These are phyloP conservation scores for Persicaria tinctoria DNA, from an alignment of 148 eudicot genomes.

Conservation along the genomic window DNA sequence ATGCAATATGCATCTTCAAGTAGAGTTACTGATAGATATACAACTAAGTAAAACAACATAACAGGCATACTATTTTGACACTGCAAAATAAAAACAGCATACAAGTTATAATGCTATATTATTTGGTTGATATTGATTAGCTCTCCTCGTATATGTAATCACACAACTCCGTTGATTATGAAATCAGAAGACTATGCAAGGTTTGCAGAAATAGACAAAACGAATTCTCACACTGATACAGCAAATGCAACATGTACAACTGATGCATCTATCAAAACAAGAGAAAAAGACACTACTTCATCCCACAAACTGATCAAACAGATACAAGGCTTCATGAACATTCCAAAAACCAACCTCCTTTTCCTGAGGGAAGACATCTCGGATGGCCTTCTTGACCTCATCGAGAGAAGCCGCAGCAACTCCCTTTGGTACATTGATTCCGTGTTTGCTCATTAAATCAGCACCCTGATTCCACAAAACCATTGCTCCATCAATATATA, in stretches of 20 bases:
- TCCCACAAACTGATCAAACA: not conserved
- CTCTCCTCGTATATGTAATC: not conserved
- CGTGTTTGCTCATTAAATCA: conserved; percentile 82
- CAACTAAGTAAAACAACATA: not conserved
- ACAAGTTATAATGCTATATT: not conserved
- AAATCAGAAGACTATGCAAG: not conserved
- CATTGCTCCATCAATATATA: not conserved
- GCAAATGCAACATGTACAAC: not conserved
- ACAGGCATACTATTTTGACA: not conserved
- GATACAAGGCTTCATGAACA: not conserved
- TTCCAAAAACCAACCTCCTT: conserved; percentile 52
- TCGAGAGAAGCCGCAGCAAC: conserved; percentile 62
- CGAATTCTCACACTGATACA: not conserved
- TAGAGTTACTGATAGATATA: not conserved
- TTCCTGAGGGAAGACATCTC: conserved; percentile 57
- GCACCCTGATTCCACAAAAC: conserved; percentile 56
- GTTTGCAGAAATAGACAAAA: not conserved
- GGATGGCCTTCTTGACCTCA: conserved; percentile 58
- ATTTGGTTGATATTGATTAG: not conserved
- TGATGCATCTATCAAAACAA: not conserved
- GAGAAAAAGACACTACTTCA: not conserved
- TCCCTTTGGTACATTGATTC: conserved; percentile 89
- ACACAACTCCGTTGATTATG: not conserved
- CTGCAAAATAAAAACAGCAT: not conserved
- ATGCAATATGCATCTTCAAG: not conserved